These are phyloP conservation scores for Neophaeococcomyces aloes DNA, from an alignment of 2,329 filamentous ascomycete species.

Conservation along the genomic window DNA sequence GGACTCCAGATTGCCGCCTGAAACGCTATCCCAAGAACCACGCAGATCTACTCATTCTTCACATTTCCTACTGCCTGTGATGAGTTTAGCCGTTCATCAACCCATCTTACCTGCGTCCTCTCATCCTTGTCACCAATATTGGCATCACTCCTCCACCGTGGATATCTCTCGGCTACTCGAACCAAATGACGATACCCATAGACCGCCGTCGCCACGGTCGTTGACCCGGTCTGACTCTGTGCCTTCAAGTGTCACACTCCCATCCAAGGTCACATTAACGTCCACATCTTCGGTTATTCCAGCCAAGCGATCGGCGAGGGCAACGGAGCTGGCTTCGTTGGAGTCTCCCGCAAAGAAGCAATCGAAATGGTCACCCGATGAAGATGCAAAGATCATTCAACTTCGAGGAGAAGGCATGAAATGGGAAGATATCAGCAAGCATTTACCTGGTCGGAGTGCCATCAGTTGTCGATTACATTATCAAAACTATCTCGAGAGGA, in stretches of 20 bases:
- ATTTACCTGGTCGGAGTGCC: conserved; percentile 76
- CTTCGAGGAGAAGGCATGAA: conserved; percentile 88
- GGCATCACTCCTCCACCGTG: conserved; percentile 49
- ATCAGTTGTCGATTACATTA: conserved; percentile 93
- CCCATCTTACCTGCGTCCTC: background rate
- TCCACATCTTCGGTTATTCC: conserved; percentile 14
- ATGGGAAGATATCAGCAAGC: conserved; percentile 95
- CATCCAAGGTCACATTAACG: conserved; percentile 2
- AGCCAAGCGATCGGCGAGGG: conserved; percentile 22
- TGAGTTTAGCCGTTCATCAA: conserved; percentile 4
- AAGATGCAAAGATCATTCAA: conserved; percentile 88
- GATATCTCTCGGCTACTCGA: conserved; percentile 90
- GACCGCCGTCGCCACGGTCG: conserved; percentile 9
- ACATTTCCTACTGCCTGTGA: conserved; percentile 3
- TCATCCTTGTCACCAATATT: conserved; percentile 4
- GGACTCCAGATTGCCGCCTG: no score
- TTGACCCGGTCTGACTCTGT: conserved; percentile 16
- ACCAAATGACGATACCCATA: conserved; percentile 30
- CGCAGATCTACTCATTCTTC: background rate
- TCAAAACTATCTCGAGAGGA: conserved; percentile 89
- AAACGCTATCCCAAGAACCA: background rate
- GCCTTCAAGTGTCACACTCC: conserved; percentile 14
- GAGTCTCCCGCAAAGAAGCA: conserved; percentile 78
- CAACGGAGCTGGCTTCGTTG: no score
- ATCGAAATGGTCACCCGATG: conserved; percentile 91